Evolutionary conservation across 2,329 filamentous ascomycete species (phyloP).

Genomic region (Colletotrichum tamarilloi): DNA sequence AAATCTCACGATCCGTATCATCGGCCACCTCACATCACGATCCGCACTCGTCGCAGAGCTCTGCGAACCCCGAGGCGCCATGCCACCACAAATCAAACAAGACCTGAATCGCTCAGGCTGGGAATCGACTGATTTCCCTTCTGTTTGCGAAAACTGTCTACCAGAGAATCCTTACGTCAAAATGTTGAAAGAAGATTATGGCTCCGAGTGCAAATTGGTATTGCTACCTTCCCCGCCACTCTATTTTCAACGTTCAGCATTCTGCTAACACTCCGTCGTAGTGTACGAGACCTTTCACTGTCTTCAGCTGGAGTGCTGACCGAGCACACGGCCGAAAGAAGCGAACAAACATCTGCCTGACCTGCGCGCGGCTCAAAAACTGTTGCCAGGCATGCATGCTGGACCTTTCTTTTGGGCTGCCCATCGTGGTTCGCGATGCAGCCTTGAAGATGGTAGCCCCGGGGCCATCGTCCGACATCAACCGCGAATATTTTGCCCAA

Average conservation of each 20-base stretch:
- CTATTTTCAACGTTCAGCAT: not conserved
- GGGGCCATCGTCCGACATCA: slow-evolving; percentile 90
- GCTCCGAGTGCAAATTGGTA: slow-evolving; percentile 82
- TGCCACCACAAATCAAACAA: slow-evolving; percentile 95
- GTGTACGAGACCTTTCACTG: slow-evolving; percentile 94
- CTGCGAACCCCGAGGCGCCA: slow-evolving; percentile 49
- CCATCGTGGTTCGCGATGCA: slow-evolving; percentile 94
- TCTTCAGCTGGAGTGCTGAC: slow-evolving; percentile 95
- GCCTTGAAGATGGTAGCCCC: slow-evolving; percentile 98
- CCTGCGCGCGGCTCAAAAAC: slow-evolving; percentile 96
- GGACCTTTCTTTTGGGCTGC: slow-evolving; percentile 93
- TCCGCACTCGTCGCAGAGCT: not conserved
- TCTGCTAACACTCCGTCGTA: slow-evolving; percentile 40
- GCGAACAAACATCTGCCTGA: slow-evolving; percentile 94
- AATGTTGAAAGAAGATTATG: slow-evolving; percentile 98
- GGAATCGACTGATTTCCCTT: slow-evolving; percentile 93
- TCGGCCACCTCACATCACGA: not conserved
- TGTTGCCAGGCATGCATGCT: slow-evolving; percentile 99
- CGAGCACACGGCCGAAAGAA: slow-evolving; percentile 89
- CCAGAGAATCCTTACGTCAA: slow-evolving; percentile 98
- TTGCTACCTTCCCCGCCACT: slow-evolving; percentile 17
- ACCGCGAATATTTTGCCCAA: slow-evolving; percentile 97
- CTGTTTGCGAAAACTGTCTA: slow-evolving; percentile 91
- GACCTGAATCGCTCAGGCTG: slow-evolving; percentile 95
- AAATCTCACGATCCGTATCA: not conserved